Evolutionary conservation across 148 eudicot species (phyloP).

Genomic region (Simmondsia chinensis): DNA sequence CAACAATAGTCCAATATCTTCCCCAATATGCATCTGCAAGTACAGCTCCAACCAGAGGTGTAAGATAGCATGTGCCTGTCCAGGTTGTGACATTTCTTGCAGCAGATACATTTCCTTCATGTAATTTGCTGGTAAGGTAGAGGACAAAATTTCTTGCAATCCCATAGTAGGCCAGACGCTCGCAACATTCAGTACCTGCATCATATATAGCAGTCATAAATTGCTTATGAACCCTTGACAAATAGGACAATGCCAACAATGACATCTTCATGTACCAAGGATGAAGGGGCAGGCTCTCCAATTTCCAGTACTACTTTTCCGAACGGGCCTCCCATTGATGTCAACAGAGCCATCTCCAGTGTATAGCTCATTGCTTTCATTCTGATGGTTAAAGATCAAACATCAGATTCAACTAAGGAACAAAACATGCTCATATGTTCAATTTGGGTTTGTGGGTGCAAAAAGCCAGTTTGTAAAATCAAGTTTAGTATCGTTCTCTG

Average conservation of each 20-base stretch:
- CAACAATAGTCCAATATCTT: slow-evolving; percentile 61
- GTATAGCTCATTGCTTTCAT: slow-evolving; percentile 25
- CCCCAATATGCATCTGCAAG: slow-evolving; percentile 59
- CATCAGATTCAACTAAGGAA: too few species aligned
- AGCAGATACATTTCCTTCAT: slow-evolving; percentile 53
- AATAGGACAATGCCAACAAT: not conserved
- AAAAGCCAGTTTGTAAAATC: too few species aligned
- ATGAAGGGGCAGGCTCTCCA: slow-evolving; percentile 73
- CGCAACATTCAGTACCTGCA: slow-evolving; percentile 60
- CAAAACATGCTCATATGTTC: too few species aligned
- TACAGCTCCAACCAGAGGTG: slow-evolving; percentile 56
- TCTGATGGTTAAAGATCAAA: slow-evolving; percentile 11
- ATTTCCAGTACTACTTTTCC: slow-evolving; percentile 54
- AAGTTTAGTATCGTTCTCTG: too few species aligned
- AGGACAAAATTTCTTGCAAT: slow-evolving; percentile 46
- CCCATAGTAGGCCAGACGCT: slow-evolving; percentile 55
- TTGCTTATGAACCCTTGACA: too few species aligned
- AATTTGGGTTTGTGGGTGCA: too few species aligned
- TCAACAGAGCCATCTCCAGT: slow-evolving; percentile 72
- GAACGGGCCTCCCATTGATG: slow-evolving; percentile 47
- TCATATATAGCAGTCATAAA: not conserved
- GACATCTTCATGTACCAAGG: slow-evolving; percentile 25
- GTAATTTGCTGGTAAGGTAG: slow-evolving; percentile 47
- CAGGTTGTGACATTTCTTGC: slow-evolving; percentile 56
- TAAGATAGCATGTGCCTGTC: slow-evolving; percentile 52